Conservation (phyloP, 1,284 basidiomycete species). For the Ceratobasidium theobromae region DNA sequence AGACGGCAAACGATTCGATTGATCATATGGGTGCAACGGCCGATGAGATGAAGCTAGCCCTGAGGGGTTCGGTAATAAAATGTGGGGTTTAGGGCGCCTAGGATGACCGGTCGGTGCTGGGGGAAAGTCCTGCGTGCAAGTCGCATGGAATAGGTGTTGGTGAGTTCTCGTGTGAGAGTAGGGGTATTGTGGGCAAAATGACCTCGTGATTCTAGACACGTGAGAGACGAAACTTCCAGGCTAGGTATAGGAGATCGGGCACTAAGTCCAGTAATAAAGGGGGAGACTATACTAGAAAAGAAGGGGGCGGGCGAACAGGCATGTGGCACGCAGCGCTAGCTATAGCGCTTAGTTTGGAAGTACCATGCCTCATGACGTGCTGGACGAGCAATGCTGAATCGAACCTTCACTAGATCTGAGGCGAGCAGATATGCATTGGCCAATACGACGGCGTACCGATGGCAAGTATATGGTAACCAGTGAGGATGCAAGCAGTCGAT, state of each 20-base stretch:
- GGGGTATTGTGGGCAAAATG: background rate
- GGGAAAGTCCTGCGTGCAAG: background rate
- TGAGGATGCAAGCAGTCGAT: background rate
- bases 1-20: background rate
- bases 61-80: constrained; percentile 6
- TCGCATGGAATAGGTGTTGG: constrained; percentile 6
- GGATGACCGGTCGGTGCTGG: background rate
- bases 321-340: background rate
- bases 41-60: constrained; percentile 27
- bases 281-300: background rate
- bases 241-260: constrained; percentile 5
- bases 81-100: background rate
- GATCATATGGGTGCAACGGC: constrained; percentile 29
- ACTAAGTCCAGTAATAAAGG: background rate
- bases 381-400: background rate
- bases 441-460: background rate
- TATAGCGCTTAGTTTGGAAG: constrained; percentile 6
- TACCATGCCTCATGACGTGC: constrained; percentile 20
- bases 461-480: background rate
- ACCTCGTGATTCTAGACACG: background rate
- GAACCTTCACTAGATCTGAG: background rate
- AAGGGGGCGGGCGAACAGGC: background rate
- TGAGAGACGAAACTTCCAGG: constrained; percentile 10
- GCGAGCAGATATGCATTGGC: background rate
- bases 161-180: constrained; percentile 4